Evolutionary conservation across 495 filamentous ascomycete species (phyloP), one percentile per base, ranked within the genome.

Genomic region (Filosporella fistucella): DNA sequence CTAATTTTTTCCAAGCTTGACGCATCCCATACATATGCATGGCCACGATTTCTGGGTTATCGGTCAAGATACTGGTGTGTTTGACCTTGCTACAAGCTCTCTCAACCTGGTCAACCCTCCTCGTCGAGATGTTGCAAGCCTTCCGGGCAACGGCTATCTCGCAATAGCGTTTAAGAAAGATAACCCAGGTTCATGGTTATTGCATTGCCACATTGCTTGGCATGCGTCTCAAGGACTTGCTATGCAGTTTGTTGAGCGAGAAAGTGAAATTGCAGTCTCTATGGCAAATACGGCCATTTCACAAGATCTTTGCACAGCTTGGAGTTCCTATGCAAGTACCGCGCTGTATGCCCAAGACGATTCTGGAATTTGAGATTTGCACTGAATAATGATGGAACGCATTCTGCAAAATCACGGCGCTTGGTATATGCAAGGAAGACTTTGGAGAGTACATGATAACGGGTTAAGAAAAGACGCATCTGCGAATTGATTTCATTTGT

Each of bases 131-230:
- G 76, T 75, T 4, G 80, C 78, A 2, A 60, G 80, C 51, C 56
- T 88, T 0, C 52, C 56, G 11, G 36, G 16, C 5, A 51, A 52
- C 32, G 78, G 74, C 4, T 64, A 70, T 55, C 47, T 76, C 35
- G 63, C 76, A 10, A 63, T 82, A 2, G 77, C 67, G 9, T 82
- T 81, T 56, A 63, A 75, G 63, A 73, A 74, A 12, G 75, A 81
- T 48, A 81, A 81, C 51, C 74, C 75, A 7, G 76, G 76, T 7
- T 60, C 68, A 1, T 82, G 78, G 78, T 60, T 74, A 7, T 58
- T 78, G 42, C 77, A 82, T 49, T 81, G 78, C 60, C 77, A 80
- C 43, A 76, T 80, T 39, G 72, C 70, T 4, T 79, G 71, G 72
- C 78, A 80, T 45, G 63, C 71, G 9, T 64, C 63, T 13, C 61